phyloP scores from a whole-genome alignment of 805 yeast genomes.

The Clavispora vitiphila region DNA sequence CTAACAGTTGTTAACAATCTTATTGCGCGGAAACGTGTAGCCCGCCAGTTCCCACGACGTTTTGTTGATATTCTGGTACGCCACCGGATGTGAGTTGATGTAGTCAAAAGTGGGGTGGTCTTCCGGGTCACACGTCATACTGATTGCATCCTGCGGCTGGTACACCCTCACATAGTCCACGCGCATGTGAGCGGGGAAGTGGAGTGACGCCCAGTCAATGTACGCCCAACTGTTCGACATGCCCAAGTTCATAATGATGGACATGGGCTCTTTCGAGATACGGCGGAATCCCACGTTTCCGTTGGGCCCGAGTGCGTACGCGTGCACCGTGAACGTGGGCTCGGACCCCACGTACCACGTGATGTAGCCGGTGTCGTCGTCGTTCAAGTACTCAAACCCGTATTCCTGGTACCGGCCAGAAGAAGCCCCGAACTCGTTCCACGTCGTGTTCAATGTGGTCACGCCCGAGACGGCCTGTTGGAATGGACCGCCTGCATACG shows the following conservation, averaged over 20 bases:
- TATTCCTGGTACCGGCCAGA: conserved; percentile 59
- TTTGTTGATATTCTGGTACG: conserved; percentile 30
- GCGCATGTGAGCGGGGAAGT: conserved; percentile 32
- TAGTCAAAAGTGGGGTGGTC: conserved; percentile 34
- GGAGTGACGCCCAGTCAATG: conserved; percentile 30
- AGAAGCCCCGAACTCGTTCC: conserved; percentile 71
- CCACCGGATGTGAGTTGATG: conserved; percentile 26
- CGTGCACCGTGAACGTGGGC: conserved; percentile 24
- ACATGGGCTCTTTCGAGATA: conserved; percentile 36
- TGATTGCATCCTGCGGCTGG: conserved; percentile 27
- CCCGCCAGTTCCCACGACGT: conserved; percentile 39
- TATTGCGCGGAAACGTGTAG: conserved; percentile 52
- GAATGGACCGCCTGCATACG: conserved; percentile 87
- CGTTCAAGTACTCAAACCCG: conserved; percentile 75
- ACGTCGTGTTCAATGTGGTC: conserved; percentile 69
- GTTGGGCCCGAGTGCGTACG: conserved; percentile 34
- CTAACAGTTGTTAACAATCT: conserved; percentile 18
- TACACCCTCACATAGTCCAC: conserved; percentile 39
- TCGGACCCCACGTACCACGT: conserved; percentile 82
- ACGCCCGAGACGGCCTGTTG: conserved; percentile 90
- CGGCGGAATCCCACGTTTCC: conserved; percentile 35
- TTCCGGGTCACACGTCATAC: conserved; percentile 35
- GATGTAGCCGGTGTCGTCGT: conserved; percentile 63
- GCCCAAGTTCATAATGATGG: conserved; percentile 36
- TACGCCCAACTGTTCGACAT: conserved; percentile 37